These are phyloP conservation scores for Boletus subparvulus DNA, from an alignment of 768 basidiomycete genomes.

Conservation along the genomic window DNA sequence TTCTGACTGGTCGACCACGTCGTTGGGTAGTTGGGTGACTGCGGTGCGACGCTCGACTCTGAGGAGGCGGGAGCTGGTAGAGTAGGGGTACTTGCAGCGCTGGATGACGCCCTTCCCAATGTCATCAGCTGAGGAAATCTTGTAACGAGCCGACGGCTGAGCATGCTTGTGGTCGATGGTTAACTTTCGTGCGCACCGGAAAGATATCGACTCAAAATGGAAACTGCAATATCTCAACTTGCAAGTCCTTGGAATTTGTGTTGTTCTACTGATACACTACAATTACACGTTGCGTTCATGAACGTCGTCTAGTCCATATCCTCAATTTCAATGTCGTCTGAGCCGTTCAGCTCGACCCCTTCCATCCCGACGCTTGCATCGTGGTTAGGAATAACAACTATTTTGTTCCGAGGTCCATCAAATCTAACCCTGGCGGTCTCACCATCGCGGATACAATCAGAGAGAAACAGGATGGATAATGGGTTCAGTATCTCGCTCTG, in stretches of 20 bases:
- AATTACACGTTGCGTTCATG: not conserved
- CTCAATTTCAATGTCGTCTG: conserved; percentile 43
- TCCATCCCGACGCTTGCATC: conserved; percentile 45
- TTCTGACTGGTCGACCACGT: conserved; percentile 88
- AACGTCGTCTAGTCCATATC: conserved; percentile 15
- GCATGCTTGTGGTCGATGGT: conserved; percentile 23
- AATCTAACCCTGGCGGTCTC: conserved; percentile 76
- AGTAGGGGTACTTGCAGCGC: conserved; percentile 10
- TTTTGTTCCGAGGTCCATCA: conserved; percentile 77
- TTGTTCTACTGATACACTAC: not conserved
- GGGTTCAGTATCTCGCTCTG: conserved; percentile 93
- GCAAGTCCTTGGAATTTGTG: not conserved
- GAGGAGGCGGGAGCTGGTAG: conserved; percentile 13
- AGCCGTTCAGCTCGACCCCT: conserved; percentile 59
- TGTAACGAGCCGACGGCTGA: conserved; percentile 27
- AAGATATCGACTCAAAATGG: conserved; percentile 12
- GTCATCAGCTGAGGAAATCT: conserved; percentile 16
- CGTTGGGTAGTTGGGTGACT: conserved; percentile 79
- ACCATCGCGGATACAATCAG: conserved; percentile 77
- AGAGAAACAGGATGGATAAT: conserved; percentile 79
- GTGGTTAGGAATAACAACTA: conserved; percentile 83
- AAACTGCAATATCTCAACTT: not conserved
- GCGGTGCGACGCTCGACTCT: conserved; percentile 44
- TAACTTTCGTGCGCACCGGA: not conserved
- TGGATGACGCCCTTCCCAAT: conserved; percentile 27